Conservation (phyloP, 2,329 filamentous ascomycete species). For the Pestalotiopsis sp. region DNA sequence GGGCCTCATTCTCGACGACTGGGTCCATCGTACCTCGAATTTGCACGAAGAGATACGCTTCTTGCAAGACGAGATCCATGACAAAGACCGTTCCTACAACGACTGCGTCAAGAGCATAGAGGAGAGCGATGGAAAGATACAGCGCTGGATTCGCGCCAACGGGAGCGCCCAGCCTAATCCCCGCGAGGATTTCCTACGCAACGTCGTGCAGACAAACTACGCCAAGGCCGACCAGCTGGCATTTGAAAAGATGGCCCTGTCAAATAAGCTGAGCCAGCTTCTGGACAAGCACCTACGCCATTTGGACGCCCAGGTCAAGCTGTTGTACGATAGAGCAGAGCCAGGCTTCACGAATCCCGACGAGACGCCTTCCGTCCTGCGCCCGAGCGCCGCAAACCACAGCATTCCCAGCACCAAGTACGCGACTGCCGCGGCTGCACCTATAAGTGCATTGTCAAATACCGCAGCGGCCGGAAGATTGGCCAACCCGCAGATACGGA, state of each 20-base stretch:
- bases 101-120: constrained; percentile 70
- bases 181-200: constrained; percentile 70
- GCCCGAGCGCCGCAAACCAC: constrained; percentile 57
- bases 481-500: constrained; percentile 49
- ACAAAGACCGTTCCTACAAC: constrained; percentile 74
- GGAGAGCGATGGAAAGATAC: constrained; percentile 72
- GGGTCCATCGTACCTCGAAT: constrained; percentile 74
- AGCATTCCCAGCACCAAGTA: constrained; percentile 44
- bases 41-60: constrained; percentile 82
- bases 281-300: constrained; percentile 65
- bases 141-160: constrained; percentile 79
- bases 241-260: constrained; percentile 72
- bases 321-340: constrained; percentile 61
- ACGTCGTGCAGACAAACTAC: constrained; percentile 68
- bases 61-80: constrained; percentile 79
- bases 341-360: constrained; percentile 64
- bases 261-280: constrained; percentile 62
- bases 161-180: constrained; percentile 74
- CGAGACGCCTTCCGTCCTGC: constrained; percentile 64
- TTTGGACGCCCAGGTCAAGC: constrained; percentile 65
- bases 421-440: constrained; percentile 29
- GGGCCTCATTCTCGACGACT: constrained; percentile 76
- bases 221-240: constrained; percentile 70
- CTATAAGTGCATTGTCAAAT: constrained; percentile 38
- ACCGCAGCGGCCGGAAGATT: constrained; percentile 45